phyloP scores from a whole-genome alignment of 352 stramenopile species.

The Elongisporangium senticosum region DNA sequence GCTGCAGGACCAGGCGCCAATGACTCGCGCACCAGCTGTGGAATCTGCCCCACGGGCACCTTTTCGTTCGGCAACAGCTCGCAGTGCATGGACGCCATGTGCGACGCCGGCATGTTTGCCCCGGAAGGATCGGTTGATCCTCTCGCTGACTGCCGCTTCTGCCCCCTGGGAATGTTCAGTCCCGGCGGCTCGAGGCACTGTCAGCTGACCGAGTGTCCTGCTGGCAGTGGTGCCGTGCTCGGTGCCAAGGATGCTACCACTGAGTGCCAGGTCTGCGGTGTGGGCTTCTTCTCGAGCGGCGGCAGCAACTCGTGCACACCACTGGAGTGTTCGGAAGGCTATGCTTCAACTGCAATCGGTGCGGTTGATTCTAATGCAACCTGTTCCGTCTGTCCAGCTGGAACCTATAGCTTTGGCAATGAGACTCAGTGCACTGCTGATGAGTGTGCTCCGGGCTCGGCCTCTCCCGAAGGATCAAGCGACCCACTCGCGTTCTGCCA shows the following conservation, averaged over 20 bases:
- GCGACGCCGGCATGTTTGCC: conserved; percentile 28
- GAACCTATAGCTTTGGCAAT: conserved; percentile 24
- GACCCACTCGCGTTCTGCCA: conserved; percentile 25
- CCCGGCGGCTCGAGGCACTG: conserved; percentile 27
- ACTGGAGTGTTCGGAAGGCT: conserved; percentile 23
- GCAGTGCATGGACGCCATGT: conserved; percentile 26
- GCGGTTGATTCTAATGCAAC: conserved; percentile 15
- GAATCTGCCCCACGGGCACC: conserved; percentile 25
- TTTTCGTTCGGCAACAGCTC: conserved; percentile 30
- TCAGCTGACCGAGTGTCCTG: conserved; percentile 25
- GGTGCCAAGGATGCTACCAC: conserved; percentile 15
- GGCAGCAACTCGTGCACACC: conserved; percentile 22
- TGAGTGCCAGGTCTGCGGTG: conserved; percentile 22
- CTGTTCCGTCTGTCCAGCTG: conserved; percentile 22
- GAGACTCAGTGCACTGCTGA: conserved; percentile 27
- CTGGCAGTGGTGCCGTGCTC: conserved; percentile 23
- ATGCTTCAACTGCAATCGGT: conserved; percentile 13
- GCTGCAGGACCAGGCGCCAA: conserved; percentile 17
- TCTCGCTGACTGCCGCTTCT: conserved; percentile 23
- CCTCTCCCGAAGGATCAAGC: conserved; percentile 17
- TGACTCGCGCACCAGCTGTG: conserved; percentile 22
- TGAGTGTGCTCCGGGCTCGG: conserved; percentile 21
- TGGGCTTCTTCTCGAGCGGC: conserved; percentile 29
- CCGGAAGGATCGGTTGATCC: conserved; percentile 22
- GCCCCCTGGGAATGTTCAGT: conserved; percentile 28